Conservation (phyloP, 768 basidiomycete species). For the Phanerodontia chrysosporium region DNA sequence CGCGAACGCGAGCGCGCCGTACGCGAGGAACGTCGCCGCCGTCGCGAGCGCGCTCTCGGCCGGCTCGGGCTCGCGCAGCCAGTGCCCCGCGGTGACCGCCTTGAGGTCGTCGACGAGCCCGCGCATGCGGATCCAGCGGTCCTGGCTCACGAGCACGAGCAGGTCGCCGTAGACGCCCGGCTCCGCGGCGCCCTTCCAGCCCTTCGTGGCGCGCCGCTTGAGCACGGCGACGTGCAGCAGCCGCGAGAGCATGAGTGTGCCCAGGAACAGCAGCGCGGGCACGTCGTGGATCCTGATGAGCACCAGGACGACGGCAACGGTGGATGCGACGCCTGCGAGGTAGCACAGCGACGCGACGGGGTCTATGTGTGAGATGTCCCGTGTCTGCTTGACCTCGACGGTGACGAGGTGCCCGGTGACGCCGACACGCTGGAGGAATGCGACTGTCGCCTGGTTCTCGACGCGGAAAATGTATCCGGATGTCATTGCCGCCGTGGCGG, state of each 20-base stretch:
- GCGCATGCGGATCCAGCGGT: constrained; percentile 10
- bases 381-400: neutral
- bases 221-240: constrained; percentile 6
- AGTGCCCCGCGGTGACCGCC: constrained; percentile 1
- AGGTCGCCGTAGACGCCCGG: neutral
- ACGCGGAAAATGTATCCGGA: constrained; percentile 11
- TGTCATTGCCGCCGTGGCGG: constrained; percentile 9
- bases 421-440: constrained; percentile 6
- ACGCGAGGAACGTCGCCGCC: constrained; percentile 8
- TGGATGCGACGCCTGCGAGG: neutral
- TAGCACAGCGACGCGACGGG: neutral
- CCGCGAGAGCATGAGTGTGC: constrained; percentile 6
- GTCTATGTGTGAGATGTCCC: neutral
- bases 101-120: constrained; percentile 9
- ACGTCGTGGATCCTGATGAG: neutral
- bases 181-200: neutral
- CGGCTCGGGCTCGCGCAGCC: neutral
- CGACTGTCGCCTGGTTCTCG: constrained; percentile 11
- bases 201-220: neutral
- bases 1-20: constrained; percentile 4
- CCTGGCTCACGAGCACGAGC: constrained; percentile 9
- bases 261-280: neutral
- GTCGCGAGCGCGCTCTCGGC: neutral
- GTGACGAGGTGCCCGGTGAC: constrained; percentile 5
- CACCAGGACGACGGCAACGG: neutral